Evolutionary conservation across 2,329 filamentous ascomycete species (phyloP), one percentile per base, ranked within the genome.

Genomic region (Diplodia corticola): DNA sequence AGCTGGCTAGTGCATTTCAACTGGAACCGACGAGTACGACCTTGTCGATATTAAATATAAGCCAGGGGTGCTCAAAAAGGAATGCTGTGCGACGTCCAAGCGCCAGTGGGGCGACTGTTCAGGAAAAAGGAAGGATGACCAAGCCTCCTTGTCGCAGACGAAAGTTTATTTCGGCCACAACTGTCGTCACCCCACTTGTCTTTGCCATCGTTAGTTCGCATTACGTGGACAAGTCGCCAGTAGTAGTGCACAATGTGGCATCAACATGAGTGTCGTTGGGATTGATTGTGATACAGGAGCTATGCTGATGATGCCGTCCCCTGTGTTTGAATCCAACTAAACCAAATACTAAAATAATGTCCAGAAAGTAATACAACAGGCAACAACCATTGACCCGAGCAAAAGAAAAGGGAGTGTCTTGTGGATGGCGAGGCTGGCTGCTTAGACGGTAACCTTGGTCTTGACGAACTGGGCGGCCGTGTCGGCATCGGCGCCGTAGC

Each of bases 401-500:
- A 37, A 28, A 50, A 26, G 3, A 4, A 10, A 26, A 2, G 5
- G 2, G 35, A 44, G n/a, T n/a, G n/a, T n/a, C n/a, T n/a, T n/a
- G n/a, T 10, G 28, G 20, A 26, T 35, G 7, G 33, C 9, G 33
- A 28, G 1, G 10, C 33, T 35, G 33, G 10, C 4, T 15, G 5
- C 22, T 49, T 61, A 61, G 5, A 44, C 61, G 13, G 22, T 12
- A 10, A 51, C 48, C 48, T 63, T 63, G 22, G 30, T 35, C 63
- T 65, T 73, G 22, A 72, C 71, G 37, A 71, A 75, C 0, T 68
- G 65, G n/a, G 73, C 74, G 5, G 74, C 73, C 9, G 70, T 68
- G 22, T 72, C 70, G 6, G 71, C 74, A 46, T 69, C 69, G 33
- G 67, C 71, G 12, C 74, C 73, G 46, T 76, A 76, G 67, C 72